Evolutionary conservation across 2,329 filamentous ascomycete genomes (phyloP).

Genomic region (Chaetomium olivaceum): DNA sequence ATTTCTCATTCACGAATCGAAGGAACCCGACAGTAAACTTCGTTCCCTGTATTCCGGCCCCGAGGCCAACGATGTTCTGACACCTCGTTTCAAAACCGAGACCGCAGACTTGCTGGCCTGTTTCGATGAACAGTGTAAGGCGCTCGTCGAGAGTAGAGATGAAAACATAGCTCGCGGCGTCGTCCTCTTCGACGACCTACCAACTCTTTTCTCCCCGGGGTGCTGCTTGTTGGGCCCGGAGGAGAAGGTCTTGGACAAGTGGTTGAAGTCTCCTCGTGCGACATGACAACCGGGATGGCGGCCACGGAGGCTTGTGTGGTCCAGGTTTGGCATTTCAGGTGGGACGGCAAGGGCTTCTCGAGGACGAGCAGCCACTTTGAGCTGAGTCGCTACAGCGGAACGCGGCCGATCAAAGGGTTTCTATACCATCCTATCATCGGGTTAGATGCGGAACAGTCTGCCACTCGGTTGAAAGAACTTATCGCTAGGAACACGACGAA

Average conservation of each 20-base stretch:
- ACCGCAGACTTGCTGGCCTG: neutral
- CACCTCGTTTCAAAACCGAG: neutral
- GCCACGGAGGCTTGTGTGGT: neutral
- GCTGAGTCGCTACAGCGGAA: neutral
- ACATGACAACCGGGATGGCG: neutral
- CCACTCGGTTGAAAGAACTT: neutral
- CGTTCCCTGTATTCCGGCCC: neutral
- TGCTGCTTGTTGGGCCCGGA: neutral
- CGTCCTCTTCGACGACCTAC: constrained; percentile 2
- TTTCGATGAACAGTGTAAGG: neutral
- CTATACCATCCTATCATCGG: neutral
- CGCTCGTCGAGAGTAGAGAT: neutral
- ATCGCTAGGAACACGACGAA: neutral
- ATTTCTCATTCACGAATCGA: neutral
- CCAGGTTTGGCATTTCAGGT: constrained; percentile 10
- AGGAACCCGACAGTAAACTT: neutral
- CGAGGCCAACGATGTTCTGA: neutral
- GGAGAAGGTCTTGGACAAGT: neutral
- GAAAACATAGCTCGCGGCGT: neutral
- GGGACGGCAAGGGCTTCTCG: constrained; percentile 5
- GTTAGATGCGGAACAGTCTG: neutral
- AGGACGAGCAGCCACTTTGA: neutral
- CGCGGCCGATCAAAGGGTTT: neutral
- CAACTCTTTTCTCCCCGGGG: neutral
- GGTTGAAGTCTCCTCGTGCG: constrained; percentile 9